Conservation (phyloP, 2,329 filamentous ascomycete species). For the Macroventuria anomochaeta region DNA sequence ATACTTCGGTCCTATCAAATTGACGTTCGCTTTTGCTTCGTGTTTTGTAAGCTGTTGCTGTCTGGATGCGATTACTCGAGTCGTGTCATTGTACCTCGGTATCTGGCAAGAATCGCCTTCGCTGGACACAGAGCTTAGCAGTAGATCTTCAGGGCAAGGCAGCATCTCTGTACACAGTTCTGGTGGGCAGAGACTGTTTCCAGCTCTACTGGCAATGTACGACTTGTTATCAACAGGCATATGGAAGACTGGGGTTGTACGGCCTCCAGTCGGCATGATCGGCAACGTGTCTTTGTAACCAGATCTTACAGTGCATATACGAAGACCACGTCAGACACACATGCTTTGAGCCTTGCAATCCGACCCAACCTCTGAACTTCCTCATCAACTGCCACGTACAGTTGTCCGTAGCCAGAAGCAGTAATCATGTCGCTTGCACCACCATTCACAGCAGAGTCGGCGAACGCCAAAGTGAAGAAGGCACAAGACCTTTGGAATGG, state of each 20-base stretch:
- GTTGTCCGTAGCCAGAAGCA: not conserved
- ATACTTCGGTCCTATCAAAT: constrained; percentile 17
- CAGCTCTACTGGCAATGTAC: not conserved
- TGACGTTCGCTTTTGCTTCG: not conserved
- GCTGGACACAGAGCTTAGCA: not conserved
- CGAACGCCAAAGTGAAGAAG: constrained; percentile 78
- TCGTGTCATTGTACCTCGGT: constrained; percentile 1
- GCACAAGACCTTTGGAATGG: constrained; percentile 87
- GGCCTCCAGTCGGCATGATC: constrained; percentile 4
- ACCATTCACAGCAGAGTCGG: constrained; percentile 77
- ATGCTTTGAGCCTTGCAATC: not conserved
- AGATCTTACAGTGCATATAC: not conserved
- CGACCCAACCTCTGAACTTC: not conserved
- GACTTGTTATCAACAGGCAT: not conserved
- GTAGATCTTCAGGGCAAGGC: not conserved
- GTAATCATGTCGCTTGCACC: constrained; percentile 60
- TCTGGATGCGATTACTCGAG: constrained; percentile 5
- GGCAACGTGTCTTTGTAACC: not conserved
- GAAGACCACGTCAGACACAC: not conserved
- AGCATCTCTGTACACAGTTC: not conserved
- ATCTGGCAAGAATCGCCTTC: not conserved
- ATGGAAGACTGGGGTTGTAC: not conserved
- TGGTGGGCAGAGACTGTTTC: not conserved
- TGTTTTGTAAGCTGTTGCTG: constrained; percentile 13
- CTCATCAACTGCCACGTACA: not conserved